Base-by-base conservation (phyloP, 2,329 filamentous ascomycete genomes). In the Colletotrichum graminicola region DNA sequence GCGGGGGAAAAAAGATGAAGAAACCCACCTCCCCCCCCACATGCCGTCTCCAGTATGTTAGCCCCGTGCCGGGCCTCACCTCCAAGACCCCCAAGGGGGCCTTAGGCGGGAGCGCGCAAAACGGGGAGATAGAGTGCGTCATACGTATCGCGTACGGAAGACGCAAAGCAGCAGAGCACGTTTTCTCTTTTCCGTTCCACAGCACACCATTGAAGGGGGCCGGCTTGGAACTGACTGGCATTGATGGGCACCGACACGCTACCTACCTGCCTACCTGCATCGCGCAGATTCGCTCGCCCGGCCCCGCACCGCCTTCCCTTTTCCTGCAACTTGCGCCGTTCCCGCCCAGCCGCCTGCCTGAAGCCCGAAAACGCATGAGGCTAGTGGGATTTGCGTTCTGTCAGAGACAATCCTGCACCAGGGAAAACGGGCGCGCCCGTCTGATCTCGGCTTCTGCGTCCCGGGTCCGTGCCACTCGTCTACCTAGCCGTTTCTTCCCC, bases 261-360 rank as follows among this genome's bases (percentile, higher is more conserved):
- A 47, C 29, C 14, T n/a, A 34, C 39, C 14, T 41, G 18, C 41
- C 41, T 41, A 43, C 41, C 16, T 21, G 18, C 43, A 51, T 62
- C n/a, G 51, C 51, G 45, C 45, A 51, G 32, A 62, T 32, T 47
- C 21, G 41, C 57, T 45, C 57, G 57, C 41, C 45, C 57, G 57
- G 57, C 23, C 41, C 26, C 57, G 57, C 21, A 47, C 57, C 59
- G 59, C 43, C 43, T 39, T n/a, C 23, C 29, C 43, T 39, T 39
- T 21, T 4, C n/a, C 11, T 39, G 34, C 36, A n/a, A 26, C 14
- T 56, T 26, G 32, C n/a, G 11, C 34, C 26, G 12, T 32, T 62
- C 16, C 14, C 21, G n/a, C n/a, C 45, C 29, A 34, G 45, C 59
- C 43, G 12, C 32, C 34, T 29, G 29, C 29, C 36, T n/a, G 14